Percentiles rank a stretch among this genome's conserved stretches.
Conservation (phyloP, 192 early-diverging fungal genomes). For the Podila clonocystis region DNA sequence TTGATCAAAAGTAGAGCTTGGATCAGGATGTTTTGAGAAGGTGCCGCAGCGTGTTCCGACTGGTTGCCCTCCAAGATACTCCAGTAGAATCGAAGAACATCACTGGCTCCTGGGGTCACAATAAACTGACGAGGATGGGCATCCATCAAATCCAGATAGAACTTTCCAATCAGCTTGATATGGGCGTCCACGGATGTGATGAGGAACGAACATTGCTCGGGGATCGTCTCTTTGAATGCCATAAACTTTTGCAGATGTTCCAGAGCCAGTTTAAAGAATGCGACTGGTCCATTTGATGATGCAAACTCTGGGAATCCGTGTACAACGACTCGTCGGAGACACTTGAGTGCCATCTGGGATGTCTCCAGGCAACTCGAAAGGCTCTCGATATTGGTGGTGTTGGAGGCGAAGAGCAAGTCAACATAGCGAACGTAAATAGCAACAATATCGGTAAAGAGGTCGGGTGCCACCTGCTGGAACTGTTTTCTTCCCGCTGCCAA, state of each 20-base stretch:
- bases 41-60: conserved; percentile 25
- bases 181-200: conserved; percentile 53
- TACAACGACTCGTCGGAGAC: conserved; percentile 79
- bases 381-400: conserved; percentile 52
- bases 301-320: conserved; percentile 75
- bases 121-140: conserved; percentile 73
- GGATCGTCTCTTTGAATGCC: conserved; percentile 44
- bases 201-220: conserved; percentile 49
- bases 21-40: conserved; percentile 60
- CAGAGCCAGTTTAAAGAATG: conserved; percentile 58
- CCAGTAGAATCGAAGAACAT: conserved; percentile 84
- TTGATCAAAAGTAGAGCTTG: conserved; percentile 78
- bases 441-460: conserved; percentile 73
- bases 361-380: conserved; percentile 62
- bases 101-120: conserved; percentile 63
- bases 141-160: conserved; percentile 80
- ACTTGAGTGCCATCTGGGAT: conserved; percentile 75
- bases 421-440: conserved; percentile 72
- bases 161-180: conserved; percentile 77
- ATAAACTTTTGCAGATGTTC: conserved; percentile 67
- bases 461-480: conserved; percentile 74
- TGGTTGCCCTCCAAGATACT: conserved; percentile 53
- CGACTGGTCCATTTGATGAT: conserved; percentile 63
- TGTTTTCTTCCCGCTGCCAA: conserved; percentile 69
- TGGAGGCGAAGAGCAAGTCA: conserved; percentile 59